Evolutionary conservation across 2,329 filamentous ascomycete species (phyloP).

Genomic region (Leptographium wingfieldii): DNA sequence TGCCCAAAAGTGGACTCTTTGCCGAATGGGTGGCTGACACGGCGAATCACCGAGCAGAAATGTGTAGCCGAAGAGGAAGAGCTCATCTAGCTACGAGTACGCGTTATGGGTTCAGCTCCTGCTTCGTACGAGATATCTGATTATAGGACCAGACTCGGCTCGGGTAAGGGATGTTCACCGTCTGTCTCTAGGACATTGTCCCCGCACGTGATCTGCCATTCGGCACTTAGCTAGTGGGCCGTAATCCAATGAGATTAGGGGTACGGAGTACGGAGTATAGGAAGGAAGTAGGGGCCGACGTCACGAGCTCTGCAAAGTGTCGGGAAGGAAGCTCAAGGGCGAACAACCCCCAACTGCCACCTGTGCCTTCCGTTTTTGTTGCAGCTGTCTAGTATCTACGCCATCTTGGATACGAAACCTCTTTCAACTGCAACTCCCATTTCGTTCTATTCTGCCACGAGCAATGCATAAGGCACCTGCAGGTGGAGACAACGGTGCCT

Average conservation of each 20-base stretch:
- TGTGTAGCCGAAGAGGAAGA: background rate
- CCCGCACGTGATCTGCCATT: background rate
- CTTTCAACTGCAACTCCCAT: background rate
- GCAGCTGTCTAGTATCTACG: background rate
- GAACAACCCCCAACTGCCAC: background rate
- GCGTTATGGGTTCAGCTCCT: too few relatives aligned
- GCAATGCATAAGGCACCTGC: background rate
- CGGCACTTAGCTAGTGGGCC: background rate
- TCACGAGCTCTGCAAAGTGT: background rate
- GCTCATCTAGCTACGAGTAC: background rate
- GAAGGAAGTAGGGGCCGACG: background rate
- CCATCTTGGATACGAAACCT: background rate
- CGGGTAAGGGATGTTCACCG: background rate
- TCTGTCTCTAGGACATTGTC: background rate
- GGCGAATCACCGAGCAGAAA: background rate
- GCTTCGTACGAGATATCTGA: too few relatives aligned
- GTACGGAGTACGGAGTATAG: background rate
- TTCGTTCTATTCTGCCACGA: background rate
- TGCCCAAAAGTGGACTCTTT: background rate
- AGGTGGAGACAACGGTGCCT: background rate
- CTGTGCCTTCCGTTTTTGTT: background rate
- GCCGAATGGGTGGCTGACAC: background rate
- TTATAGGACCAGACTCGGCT: too few relatives aligned
- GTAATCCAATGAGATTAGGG: background rate
- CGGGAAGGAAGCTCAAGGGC: background rate